Evolutionary conservation across 2,329 filamentous ascomycete species (phyloP), one percentile per base, ranked within the genome.

Genomic region (Immersiporthe knoxdaviesiana): DNA sequence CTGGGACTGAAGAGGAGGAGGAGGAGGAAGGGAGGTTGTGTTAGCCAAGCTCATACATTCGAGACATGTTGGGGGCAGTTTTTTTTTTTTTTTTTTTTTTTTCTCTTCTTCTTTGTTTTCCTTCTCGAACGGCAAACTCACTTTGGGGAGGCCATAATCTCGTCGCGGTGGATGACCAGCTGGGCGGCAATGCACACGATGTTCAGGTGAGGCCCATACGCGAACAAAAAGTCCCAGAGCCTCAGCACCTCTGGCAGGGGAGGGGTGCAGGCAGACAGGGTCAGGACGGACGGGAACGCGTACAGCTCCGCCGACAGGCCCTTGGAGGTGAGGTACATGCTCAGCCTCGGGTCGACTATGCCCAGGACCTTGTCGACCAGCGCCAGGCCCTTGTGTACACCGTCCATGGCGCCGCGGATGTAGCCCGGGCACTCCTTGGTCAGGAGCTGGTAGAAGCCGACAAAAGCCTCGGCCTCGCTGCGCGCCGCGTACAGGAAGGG

Each of bases 141-240:
- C 94, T 92, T 97, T 8, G 91, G 87, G 68, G 92, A 97, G 68
- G 89, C 89, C 74, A 99, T 82, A 66, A 99, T 90, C 71, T 93
- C 90, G 68, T 94, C 91, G 70, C 94, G 86, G 81, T 97, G 93
- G 75, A 97, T 87, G 63, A 97, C 91, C 65, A 99, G 84, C 81
- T 99, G 96, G 18, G 95, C 95, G 21, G 98, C 96, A 72, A 99
- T 97, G 78, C 96, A 98, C 30, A 99, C 82, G 68, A 99, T 93
- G 76, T 99, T 99, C 71, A 99, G 80, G 79, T 99, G 96, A 47
- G 94, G 90, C 0, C 96, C 96, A 74, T 97, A 99, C 0, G 96
- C 95, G 76, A 99, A 97, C 30, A 99, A 81, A 75, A 99, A 99
- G 78, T 99, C 96, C 96, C 96, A 99, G 2, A 99, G 85, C 72